A percentile compares a stretch with the other conserved stretches of the same genome.
Conservation (phyloP, 2,329 filamentous ascomycete species). For the Calonectria leucothoes region DNA sequence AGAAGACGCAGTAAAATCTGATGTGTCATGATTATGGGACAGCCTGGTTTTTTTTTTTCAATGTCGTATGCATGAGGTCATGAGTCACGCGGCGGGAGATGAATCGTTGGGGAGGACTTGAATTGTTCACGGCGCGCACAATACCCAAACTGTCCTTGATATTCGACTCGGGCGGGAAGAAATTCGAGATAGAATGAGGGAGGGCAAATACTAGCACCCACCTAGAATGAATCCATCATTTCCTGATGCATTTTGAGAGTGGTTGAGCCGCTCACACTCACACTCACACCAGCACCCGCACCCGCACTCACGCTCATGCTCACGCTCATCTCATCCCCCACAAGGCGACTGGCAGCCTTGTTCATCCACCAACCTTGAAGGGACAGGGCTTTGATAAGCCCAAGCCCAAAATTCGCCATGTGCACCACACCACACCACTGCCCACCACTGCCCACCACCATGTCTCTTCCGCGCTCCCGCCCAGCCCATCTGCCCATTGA, state of each 20-base stretch:
- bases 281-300: too few relatives aligned
- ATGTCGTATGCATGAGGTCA: background rate
- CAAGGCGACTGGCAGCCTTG: background rate
- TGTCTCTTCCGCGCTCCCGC: background rate
- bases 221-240: background rate
- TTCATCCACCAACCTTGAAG: background rate
- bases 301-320: too few relatives aligned
- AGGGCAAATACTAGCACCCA: background rate
- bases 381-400: background rate
- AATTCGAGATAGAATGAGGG: background rate
- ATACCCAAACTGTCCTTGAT: background rate
- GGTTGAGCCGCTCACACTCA: background rate
- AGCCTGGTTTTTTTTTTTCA: background rate
- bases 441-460: background rate
- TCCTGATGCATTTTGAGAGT: background rate
- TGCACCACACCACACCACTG: background rate
- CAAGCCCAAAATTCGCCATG: background rate
- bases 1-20: constrained; percentile 32
- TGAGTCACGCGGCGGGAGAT: background rate
- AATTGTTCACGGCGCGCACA: background rate
- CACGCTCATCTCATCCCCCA: too few relatives aligned
- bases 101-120: background rate
- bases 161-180: background rate
- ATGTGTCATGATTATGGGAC: background rate
- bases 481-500: background rate